phyloP scores from a whole-genome alignment of 2,329 filamentous ascomycete genomes.

The Claviceps africana region DNA sequence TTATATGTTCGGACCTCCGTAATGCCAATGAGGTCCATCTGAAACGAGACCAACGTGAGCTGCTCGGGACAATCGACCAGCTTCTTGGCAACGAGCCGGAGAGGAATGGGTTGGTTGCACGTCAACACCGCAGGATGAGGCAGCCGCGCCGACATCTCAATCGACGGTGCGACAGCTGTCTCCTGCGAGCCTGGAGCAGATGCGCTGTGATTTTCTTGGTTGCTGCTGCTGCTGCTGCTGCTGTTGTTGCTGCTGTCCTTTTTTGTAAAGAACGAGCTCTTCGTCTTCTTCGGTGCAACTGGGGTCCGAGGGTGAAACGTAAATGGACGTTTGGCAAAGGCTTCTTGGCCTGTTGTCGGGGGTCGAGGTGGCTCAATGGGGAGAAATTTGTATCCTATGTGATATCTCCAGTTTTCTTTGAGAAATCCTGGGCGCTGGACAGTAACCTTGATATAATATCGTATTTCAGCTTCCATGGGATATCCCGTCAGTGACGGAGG shows the following conservation, averaged over 20 bases:
- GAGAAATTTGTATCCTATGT: slow-evolving; percentile 66
- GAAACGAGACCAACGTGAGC: slow-evolving; percentile 62
- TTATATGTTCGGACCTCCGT: slow-evolving; percentile 72
- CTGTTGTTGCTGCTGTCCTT: slow-evolving; percentile 11
- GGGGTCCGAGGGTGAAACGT: slow-evolving; percentile 34
- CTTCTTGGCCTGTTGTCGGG: slow-evolving; percentile 54
- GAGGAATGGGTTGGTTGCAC: slow-evolving; percentile 71
- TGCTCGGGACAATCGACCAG: slow-evolving; percentile 53
- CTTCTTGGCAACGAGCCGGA: slow-evolving; percentile 69
- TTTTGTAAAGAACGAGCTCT: slow-evolving; percentile 45
- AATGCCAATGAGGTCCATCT: slow-evolving; percentile 67
- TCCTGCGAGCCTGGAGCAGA: slow-evolving; percentile 17
- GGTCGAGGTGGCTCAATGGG: slow-evolving; percentile 82
- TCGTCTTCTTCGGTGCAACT: slow-evolving; percentile 25
- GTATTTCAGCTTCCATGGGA: slow-evolving; percentile 74
- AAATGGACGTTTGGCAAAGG: slow-evolving; percentile 65
- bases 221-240: slow-evolving; percentile 6
- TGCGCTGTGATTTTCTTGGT: slow-evolving; percentile 10
- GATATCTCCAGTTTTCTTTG: slow-evolving; percentile 71
- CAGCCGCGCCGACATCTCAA: slow-evolving; percentile 66
- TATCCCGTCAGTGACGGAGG: slow-evolving; percentile 84
- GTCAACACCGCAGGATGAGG: slow-evolving; percentile 81
- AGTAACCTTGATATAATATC: slow-evolving; percentile 93
- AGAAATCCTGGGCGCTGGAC: slow-evolving; percentile 78
- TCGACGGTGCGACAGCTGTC: slow-evolving; percentile 37